phyloP scores from a whole-genome alignment of 108 stramenopile genomes.

The Cylindrotheca fusiformis region DNA sequence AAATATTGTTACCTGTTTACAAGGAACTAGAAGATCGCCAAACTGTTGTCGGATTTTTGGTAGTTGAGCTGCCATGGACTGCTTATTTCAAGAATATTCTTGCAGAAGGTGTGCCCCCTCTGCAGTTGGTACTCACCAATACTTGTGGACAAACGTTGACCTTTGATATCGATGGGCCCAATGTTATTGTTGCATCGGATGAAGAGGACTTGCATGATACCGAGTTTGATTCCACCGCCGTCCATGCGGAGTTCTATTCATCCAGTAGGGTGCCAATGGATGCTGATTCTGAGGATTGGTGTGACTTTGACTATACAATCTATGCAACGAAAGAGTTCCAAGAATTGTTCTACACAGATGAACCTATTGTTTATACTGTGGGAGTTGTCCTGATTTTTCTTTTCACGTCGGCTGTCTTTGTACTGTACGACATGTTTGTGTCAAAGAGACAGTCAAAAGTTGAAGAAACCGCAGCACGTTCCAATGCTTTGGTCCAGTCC shows the following conservation, averaged over 20 bases:
- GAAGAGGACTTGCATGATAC: not conserved
- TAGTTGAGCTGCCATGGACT: not conserved
- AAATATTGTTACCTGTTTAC: not conserved
- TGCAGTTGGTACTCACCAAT: not conserved
- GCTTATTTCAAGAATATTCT: slow-evolving; percentile 7
- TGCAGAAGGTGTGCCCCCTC: not conserved
- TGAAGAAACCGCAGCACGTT: slow-evolving; percentile 11
- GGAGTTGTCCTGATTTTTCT: slow-evolving; percentile 12
- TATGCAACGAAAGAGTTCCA: slow-evolving; percentile 9
- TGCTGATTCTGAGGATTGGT: not conserved
- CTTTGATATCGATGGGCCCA: not conserved
- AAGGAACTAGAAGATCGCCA: not conserved
- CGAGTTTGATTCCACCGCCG: not conserved
- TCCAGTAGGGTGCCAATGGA: not conserved
- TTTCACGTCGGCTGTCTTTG: slow-evolving; percentile 17
- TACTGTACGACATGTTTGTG: slow-evolving; percentile 23
- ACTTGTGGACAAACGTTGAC: slow-evolving; percentile 1
- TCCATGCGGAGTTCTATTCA: not conserved
- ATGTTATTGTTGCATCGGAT: not conserved
- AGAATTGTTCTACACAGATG: not conserved
- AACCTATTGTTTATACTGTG: slow-evolving; percentile 4
- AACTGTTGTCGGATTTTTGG: not conserved
- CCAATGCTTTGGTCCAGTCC: slow-evolving; percentile 20
- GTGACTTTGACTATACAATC: not conserved
- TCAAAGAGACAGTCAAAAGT: slow-evolving; percentile 14